Evolutionary conservation across 139 green algal species (phyloP), one percentile per base, ranked within the genome.

Genomic region (Auxenochlorella pyrenoidosa): DNA sequence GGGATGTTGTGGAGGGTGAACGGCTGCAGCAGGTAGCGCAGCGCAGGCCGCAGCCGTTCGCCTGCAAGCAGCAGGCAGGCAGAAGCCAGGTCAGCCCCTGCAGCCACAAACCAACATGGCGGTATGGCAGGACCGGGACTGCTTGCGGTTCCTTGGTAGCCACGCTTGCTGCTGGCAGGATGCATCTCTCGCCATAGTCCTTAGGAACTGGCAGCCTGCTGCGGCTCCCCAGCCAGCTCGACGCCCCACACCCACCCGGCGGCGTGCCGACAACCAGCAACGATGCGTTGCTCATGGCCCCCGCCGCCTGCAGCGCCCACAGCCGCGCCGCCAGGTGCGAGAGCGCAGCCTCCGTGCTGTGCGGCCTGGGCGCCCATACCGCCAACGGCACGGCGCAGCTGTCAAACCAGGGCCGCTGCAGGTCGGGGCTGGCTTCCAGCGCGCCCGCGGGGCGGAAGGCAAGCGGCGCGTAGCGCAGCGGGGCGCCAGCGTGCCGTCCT

Each of bases 291-390:
- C 66, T 73, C 66, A 73, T 73, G 66, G 66, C 30, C 21, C 66
- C 66, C 32, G 30, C 66, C 66, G 66, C 66, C 66, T 73, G 66
- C 66, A 73, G 66, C 30, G 66, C 66, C 66, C 66, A 73, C 66
- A 73, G 66, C 66, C 32, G 30, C 21, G 66, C 66, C 30, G 66
- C 66, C 66, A 73, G 66, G 32, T 73, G 66, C 16, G 66, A 18
- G 32, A 73, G 32, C 28, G 34, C 8, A 3, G n/a, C 32, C 13
- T 73, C 66, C 32, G 40, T 16, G 13, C 28, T 34, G 28, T 73
- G 66, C 13, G 66, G 32, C 32, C n/a, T 21, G 3, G 66, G 30
- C 21, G n/a, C 32, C 66, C 66, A 73, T 16, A 28, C 32, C n/a
- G 41, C 66, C 30, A 73, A 5, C 4, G 66, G 66, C 66, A 73